Evolutionary conservation across 1,284 basidiomycete species (phyloP), one percentile per base, ranked within the genome.

Genomic region (Ustilago hordei): DNA sequence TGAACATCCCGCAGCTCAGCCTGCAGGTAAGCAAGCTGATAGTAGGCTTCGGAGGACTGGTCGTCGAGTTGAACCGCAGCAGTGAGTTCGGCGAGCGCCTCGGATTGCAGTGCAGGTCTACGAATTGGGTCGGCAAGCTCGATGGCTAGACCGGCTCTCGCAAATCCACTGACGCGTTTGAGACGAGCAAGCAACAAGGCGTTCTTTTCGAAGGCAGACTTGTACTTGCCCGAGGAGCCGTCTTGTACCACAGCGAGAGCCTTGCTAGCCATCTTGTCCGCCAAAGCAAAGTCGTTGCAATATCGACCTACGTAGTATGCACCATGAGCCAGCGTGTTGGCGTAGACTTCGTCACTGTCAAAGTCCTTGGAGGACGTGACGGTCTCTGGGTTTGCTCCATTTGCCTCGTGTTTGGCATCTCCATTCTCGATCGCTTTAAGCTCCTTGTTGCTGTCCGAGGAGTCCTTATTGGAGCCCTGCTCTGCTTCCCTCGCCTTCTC

Each of bases 1-100:
- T 90, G 88, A 23, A 95, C 87, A 74, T 93, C 90, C 34, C 92
- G 90, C n/a, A 89, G 89, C 60, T 91, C 90, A 11, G 93, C 90
- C 60, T 93, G 77, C 43, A 82, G 56, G 47, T 65, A 76, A 11
- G 81, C 84, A 4, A 86, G 80, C 39, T 77, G 74, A 57, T 93
- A 95, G 81, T 91, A 90, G 0, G 90, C 91, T 28, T 86, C 82
- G 1, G 91, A 89, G 1, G 92, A 89, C 0, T 89, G 89, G 0
- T 91, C 89, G 63, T 90, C 87, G 9, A 90, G 87, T 32, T 88
- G 84, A 8, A 91, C 87, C 0, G 93, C 91, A 0, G 86, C 84
- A 5, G 88, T 85, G 43, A 94, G 90, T 43, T 90, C 89, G 19
- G 69, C 78, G 5, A 75, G 69, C 39, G 64, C 64, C 13, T 72